Base-by-base conservation (phyloP, 495 filamentous ascomycete species). In the Trichoderma gamsii region DNA sequence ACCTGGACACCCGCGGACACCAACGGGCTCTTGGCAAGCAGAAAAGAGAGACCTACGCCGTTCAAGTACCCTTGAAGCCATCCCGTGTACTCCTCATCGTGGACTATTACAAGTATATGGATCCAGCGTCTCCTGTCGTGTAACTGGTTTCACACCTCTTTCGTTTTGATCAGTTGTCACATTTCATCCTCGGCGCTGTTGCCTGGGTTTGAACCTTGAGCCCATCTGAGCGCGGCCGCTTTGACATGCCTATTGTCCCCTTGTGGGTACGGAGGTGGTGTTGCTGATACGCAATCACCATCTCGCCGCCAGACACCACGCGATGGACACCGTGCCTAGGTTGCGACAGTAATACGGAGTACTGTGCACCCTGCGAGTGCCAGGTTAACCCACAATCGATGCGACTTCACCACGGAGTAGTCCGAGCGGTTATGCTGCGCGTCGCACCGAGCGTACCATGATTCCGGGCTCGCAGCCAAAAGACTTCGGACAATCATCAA, bases 401-500 rank as follows among this genome's bases (percentile, higher is more conserved):
- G 29, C 56, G 11, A 61, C 56, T 32, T 15, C 25, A 16, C 27
- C 25, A 32, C 51, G 51, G 51, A 61, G 56, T 29, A 61, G 56
- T 32, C 56, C 25, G 56, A 61, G 56, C 56, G 25, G 56, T 29
- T 61, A 15, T 61, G 25, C 56, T 61, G 23, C 11, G 16, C 56
- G 25, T 32, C 27, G 23, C 56, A 61, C 56, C 25, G 56, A 61
- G 56, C 56, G 27, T 61, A 29, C 56, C 56, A 61, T 32, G 56
- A 35, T 61, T 32, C 29, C 25, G 56, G 56, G 56, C 56, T 61
- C 27, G 23, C 25, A 61, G 23, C 23, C n/a, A 59, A 0, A 59
- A 61, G 56, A 5, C 25, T 15, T 61, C 56, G 56, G 56, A 7
- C 56, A 32, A 61, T 61, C 56, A 61, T 61, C 56, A 61, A 32